Evolutionary conservation across 805 yeast species (phyloP).

Genomic region (Myxozyma mucilagina): DNA sequence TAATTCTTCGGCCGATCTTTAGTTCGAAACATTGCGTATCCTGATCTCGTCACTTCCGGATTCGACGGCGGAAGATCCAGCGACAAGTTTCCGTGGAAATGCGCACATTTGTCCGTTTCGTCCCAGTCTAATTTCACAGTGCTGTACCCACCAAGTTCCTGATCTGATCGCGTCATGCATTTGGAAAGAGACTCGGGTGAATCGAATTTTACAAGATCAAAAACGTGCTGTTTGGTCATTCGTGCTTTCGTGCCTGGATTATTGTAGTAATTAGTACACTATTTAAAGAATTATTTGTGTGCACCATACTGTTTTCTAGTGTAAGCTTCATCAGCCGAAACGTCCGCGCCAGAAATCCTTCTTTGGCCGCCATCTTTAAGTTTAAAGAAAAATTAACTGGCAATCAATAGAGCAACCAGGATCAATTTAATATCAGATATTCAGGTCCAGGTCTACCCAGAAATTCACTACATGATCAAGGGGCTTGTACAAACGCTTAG

Average conservation of each 20-base stretch:
- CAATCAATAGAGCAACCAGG: no score
- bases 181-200: slow-evolving; percentile 51
- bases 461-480: neutral
- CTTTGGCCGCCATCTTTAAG: neutral
- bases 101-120: slow-evolving; percentile 51
- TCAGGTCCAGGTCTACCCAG: no score
- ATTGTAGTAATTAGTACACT: neutral
- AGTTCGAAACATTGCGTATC: slow-evolving; percentile 83
- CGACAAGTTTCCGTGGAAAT: slow-evolving; percentile 68
- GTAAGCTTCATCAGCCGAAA: neutral
- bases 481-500: neutral
- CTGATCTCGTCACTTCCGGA: slow-evolving; percentile 64
- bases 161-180: slow-evolving; percentile 65
- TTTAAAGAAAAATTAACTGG: no score
- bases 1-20: slow-evolving; percentile 55
- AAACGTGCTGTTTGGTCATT: slow-evolving; percentile 33
- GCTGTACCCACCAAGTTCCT: slow-evolving; percentile 77
- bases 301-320: slow-evolving; percentile 1
- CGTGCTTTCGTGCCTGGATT: slow-evolving; percentile 6
- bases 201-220: slow-evolving; percentile 60
- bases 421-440: no score
- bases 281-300: no score
- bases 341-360: slow-evolving; percentile 15
- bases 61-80: slow-evolving; percentile 65
- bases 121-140: slow-evolving; percentile 54